Percentiles rank a stretch among this genome's conserved stretches.
Evolutionary conservation across 495 filamentous ascomycete species (phyloP).

Genomic region (Penicillium malachiteum): DNA sequence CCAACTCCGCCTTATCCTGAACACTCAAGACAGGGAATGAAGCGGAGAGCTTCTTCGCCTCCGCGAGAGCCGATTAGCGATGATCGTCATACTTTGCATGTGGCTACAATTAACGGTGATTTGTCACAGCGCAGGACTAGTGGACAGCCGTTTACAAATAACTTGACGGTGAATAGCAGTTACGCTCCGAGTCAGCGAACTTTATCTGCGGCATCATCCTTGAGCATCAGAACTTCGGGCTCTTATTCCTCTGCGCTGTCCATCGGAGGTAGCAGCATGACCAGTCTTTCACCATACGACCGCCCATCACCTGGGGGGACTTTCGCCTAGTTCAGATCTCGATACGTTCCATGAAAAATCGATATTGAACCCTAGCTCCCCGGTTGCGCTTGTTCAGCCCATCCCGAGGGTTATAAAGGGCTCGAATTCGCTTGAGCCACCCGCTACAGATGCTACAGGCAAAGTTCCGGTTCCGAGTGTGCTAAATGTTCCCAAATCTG

Average conservation of each 20-base stretch:
- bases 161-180: constrained; percentile 55
- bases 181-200: constrained; percentile 65
- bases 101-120: constrained; percentile 59
- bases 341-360: constrained; percentile 46
- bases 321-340: constrained; percentile 64
- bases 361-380: constrained; percentile 59
- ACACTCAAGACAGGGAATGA: constrained; percentile 57
- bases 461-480: constrained; percentile 43
- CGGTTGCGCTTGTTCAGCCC: constrained; percentile 40
- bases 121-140: constrained; percentile 64
- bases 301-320: constrained; percentile 69
- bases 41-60: constrained; percentile 79
- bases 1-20: constrained; percentile 45
- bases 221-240: constrained; percentile 62
- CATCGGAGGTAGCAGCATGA: constrained; percentile 66
- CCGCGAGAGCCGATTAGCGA: constrained; percentile 72
- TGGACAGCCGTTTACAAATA: constrained; percentile 55
- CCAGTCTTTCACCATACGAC: constrained; percentile 69
- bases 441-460: constrained; percentile 30
- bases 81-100: constrained; percentile 58
- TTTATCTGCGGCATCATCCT: constrained; percentile 70
- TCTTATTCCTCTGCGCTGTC: constrained; percentile 75
- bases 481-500: constrained; percentile 30
- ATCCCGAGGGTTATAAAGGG: constrained; percentile 17
- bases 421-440: constrained; percentile 29